These are phyloP conservation scores for Capsicum chinense DNA, from an alignment of 257 asterid species.

Conservation along the genomic window DNA sequence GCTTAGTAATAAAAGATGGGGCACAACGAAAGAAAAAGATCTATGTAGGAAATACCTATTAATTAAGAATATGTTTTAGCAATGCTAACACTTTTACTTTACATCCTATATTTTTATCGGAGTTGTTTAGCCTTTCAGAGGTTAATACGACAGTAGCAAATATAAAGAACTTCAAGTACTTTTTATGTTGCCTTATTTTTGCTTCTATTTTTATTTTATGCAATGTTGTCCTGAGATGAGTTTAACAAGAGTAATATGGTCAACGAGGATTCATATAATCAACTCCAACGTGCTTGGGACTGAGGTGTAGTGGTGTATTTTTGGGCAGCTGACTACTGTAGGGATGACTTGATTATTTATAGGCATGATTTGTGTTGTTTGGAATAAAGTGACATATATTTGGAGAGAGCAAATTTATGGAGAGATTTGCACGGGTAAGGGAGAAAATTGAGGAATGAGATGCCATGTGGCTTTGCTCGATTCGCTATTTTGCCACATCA, in stretches of 20 bases:
- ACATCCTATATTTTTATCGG: background rate
- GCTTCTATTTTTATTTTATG: background rate
- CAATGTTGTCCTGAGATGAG: background rate
- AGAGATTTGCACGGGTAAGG: background rate
- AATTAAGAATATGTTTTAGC: background rate
- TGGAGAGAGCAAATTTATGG: background rate
- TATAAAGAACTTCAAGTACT: background rate
- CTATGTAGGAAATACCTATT: background rate
- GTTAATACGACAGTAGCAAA: background rate
- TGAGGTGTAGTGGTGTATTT: background rate
- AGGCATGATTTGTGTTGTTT: background rate
- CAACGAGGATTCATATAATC: background rate
- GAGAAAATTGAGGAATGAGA: background rate
- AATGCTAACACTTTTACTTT: background rate
- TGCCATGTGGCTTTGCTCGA: background rate
- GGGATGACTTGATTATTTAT: conserved; percentile 5
- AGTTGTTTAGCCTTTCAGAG: background rate
- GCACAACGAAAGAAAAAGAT: background rate
- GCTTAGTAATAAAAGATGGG: background rate
- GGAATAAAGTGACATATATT: background rate
- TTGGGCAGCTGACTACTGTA: background rate
- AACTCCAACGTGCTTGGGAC: background rate
- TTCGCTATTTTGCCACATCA: background rate
- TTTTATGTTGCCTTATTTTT: background rate
- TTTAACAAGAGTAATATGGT: background rate